Evolutionary conservation across 148 eudicot species (phyloP), one percentile per base, ranked within the genome.

Genomic region (Nyssa sinensis): DNA sequence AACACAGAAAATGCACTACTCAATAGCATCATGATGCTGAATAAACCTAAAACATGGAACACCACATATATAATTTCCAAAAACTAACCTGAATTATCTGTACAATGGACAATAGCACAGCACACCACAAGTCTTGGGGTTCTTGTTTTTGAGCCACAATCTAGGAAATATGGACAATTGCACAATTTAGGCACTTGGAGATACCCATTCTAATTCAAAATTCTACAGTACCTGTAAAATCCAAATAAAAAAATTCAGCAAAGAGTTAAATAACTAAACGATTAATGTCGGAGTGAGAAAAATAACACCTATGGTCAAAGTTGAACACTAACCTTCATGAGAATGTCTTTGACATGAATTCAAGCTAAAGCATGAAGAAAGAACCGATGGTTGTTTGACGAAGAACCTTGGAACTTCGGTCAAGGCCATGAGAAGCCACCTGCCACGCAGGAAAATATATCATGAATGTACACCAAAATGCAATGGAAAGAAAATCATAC

Each of bases 391-490:
- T 85, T 74, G 96, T 89, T 78, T 84, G 96, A 19, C 89, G 91
- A 74, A 93, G 91, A 86, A 91, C 96, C 84, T 82, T 88, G 53
- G 98, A 88, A 78, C 86, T 89, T 62, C 89, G 87, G 77, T 93
- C 98, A 51, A 91, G 89, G 33, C 98, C 98, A 82, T 93, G 98
- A 72, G 94, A 91, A 75, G 98, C 98, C 76, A 93, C 98, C 98
- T 93, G n/a, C 47, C 47, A 74, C 27, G 69, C 68, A 59, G 32
- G 19, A 24, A 32, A 16, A 64, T 33, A 55, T 1, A 35, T 64
- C 64, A 69, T 61, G 49, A 66, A 74, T 7, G 10, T n/a, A 16
- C 32, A 55, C 17, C n/a, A 31, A 51, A 34, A 58, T 17, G 19
- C 25, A 68, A 32, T 11, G 34, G 25, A 9, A 64, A 67, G 29